Evolutionary conservation across 2,329 filamentous ascomycete species (phyloP).

Genomic region (Calycina herbarum): DNA sequence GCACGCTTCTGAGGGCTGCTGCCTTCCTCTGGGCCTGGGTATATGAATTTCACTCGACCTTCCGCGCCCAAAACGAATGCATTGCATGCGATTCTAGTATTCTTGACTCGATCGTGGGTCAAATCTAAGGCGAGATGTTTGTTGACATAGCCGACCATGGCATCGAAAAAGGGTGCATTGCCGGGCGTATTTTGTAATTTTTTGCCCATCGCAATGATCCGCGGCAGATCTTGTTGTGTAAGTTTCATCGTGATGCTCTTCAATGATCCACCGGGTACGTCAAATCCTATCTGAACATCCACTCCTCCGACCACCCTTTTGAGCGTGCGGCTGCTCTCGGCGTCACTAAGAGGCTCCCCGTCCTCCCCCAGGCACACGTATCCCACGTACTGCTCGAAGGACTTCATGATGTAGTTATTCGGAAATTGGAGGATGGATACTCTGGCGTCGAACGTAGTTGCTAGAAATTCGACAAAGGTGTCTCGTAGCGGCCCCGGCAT

Average conservation of each 20-base stretch:
- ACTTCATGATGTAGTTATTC: slow-evolving; percentile 39
- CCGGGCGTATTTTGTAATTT: slow-evolving; percentile 21
- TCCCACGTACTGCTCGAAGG: slow-evolving; percentile 35
- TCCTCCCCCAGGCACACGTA: slow-evolving; percentile 28
- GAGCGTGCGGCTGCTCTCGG: slow-evolving; percentile 18
- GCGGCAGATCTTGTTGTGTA: slow-evolving; percentile 40
- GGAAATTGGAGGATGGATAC: slow-evolving; percentile 41
- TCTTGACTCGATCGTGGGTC: slow-evolving; percentile 40
- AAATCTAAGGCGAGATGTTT: slow-evolving; percentile 44
- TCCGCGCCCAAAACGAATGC: slow-evolving; percentile 43
- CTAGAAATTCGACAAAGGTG: slow-evolving; percentile 44
- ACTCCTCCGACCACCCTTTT: slow-evolving; percentile 33
- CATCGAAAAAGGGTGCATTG: slow-evolving; percentile 41
- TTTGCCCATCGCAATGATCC: slow-evolving; percentile 31
- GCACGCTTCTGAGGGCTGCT: slow-evolving; percentile 26
- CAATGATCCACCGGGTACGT: slow-evolving; percentile 34
- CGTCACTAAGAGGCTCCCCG: slow-evolving; percentile 20
- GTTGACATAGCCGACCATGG: slow-evolving; percentile 41
- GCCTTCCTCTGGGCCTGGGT: slow-evolving; percentile 19
- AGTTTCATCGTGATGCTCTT: slow-evolving; percentile 47
- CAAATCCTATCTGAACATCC: slow-evolving; percentile 33
- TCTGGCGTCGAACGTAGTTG: slow-evolving; percentile 45
- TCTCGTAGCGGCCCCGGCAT: slow-evolving; percentile 47
- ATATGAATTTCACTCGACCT: slow-evolving; percentile 43
- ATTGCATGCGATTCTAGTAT: slow-evolving; percentile 44